Conservation (phyloP, 1,139 yeast genomes). For the Wickerhamomyces sp. region DNA sequence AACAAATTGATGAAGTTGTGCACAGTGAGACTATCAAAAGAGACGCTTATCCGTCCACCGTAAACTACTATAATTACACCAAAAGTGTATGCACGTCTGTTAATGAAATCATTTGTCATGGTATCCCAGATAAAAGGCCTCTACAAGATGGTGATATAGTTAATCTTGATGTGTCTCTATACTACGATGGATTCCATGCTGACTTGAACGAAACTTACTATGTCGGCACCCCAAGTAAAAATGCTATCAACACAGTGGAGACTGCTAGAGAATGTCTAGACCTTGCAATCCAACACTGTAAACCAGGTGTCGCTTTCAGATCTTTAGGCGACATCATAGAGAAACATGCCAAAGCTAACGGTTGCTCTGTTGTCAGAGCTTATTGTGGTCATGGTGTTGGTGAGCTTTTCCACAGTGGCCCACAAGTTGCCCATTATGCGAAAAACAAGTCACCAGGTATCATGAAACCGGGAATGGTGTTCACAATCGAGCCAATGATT, state of each 20-base stretch:
- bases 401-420: conserved; percentile 83
- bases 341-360: conserved; percentile 73
- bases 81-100: conserved; percentile 91
- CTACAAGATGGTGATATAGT: conserved; percentile 92
- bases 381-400: conserved; percentile 96
- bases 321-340: conserved; percentile 87
- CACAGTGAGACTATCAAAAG: conserved; percentile 87
- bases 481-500: conserved; percentile 98
- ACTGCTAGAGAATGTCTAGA: conserved; percentile 90
- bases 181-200: conserved; percentile 84
- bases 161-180: conserved; percentile 84
- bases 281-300: conserved; percentile 74
- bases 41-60: conserved; percentile 91
- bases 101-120: conserved; percentile 95
- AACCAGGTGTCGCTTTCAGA: conserved; percentile 90
- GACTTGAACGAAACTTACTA: conserved; percentile 96
- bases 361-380: conserved; percentile 82
- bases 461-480: conserved; percentile 94
- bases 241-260: conserved; percentile 82
- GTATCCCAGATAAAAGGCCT: conserved; percentile 87
- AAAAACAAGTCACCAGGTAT: conserved; percentile 91
- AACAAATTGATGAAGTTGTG: conserved; percentile 80
- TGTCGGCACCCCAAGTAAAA: conserved; percentile 90
- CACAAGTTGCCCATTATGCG: conserved; percentile 92
- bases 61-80: conserved; percentile 92